Conservation (phyloP, 352 stramenopile genomes). For the Globisporangium paddicum region DNA sequence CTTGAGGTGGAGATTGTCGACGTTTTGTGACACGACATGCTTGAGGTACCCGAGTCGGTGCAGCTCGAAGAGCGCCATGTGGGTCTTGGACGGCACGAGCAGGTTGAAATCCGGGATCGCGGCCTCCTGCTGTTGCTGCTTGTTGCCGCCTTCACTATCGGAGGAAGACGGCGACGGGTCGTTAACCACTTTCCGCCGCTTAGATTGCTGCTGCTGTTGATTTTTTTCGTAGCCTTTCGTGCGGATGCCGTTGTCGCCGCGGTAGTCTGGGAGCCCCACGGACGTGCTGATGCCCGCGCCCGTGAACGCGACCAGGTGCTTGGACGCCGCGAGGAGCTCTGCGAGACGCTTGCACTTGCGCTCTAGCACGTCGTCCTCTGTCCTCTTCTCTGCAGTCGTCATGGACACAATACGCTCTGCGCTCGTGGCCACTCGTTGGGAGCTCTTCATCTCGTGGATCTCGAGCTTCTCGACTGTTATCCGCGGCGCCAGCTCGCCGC, state of each 20-base stretch:
- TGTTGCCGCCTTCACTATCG: constrained; percentile 12
- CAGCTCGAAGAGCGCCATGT: constrained; percentile 82
- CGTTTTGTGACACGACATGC: constrained; percentile 80
- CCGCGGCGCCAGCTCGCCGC: neutral
- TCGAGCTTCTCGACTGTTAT: constrained; percentile 13
- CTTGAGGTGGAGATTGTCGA: constrained; percentile 83
- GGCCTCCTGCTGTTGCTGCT: neutral
- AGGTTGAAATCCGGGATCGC: constrained; percentile 58
- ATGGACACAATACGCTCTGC: neutral
- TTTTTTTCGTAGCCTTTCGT: constrained; percentile 47
- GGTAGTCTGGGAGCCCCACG: constrained; percentile 76
- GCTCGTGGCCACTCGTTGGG: neutral
- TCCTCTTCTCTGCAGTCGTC: neutral
- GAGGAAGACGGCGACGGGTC: neutral
- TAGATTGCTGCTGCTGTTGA: neutral
- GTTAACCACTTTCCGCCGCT: neutral
- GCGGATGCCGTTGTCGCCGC: constrained; percentile 73
- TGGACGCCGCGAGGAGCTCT: constrained; percentile 47
- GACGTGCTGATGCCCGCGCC: constrained; percentile 78
- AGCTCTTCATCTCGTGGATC: constrained; percentile 3
- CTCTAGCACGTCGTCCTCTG: constrained; percentile 31
- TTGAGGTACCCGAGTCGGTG: constrained; percentile 67
- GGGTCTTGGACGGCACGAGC: constrained; percentile 67
- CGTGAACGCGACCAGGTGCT: constrained; percentile 77
- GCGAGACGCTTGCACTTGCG: constrained; percentile 56